Base-by-base conservation (phyloP, 1,284 basidiomycete genomes). In the Tilletia walkeri region DNA sequence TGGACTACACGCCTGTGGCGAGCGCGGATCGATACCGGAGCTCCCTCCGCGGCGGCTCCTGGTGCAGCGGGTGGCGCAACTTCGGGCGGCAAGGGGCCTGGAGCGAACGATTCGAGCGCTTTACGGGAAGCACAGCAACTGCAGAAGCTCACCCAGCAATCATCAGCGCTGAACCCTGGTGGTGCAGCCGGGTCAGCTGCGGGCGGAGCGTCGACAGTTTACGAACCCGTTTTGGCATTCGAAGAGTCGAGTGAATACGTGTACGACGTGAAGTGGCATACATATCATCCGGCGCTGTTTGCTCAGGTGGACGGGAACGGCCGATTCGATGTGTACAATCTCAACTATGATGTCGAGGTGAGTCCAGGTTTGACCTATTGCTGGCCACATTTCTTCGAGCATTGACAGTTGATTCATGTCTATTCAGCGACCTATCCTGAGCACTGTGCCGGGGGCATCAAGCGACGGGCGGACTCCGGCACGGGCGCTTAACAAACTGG, bases 221-320 rank as follows among this genome's bases (percentile, higher is more conserved):
- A 47, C 50, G 30, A 45, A 12, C 70, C 70, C 5, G 84, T 84
- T 6, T 87, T 94, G 30, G 68, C 88, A 0, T 92, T 95, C 0
- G 95, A 99, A 78, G 95, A 97, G 84, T 91, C 93, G 12, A 93
- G 94, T 83, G 95, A 99, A 84, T 98, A 98, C 82, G 93, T 99
- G n/a, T 98, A 96, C 85, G 95, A 98, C 85, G 94, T 94, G 66
- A 91, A 90, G 82, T 99, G 96, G 96, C 95, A 98, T 84, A 94
- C 95, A 1, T 86, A 89, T 36, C 95, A 99, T 84, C 96, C 96
- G 3, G 93, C 94, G 0, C 73, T 96, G 56, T 99, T 99, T 83
- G 95, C 92, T 16, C 90, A 89, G 3, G 96, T 94, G 1, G 95
- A 99, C 84, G 96, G 94, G 0, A 91, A 91, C 1, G 96, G 95